Evolutionary conservation across 2,329 filamentous ascomycete genomes (phyloP).

Genomic region (Fusarium citri): DNA sequence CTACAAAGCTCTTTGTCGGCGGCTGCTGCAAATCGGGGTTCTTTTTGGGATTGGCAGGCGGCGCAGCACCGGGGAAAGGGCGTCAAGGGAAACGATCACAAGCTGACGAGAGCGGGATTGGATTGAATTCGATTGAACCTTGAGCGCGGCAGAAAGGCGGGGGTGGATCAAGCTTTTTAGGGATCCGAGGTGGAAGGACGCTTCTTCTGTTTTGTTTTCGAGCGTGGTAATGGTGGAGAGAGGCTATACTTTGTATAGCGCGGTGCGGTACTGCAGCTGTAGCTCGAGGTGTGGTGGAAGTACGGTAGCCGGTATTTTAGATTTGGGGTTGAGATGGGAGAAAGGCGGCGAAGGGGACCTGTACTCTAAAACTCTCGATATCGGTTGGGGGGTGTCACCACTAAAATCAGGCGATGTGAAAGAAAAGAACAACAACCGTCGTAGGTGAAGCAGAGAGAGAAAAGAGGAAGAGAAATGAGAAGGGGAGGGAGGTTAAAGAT

Average conservation of each 20-base stretch:
- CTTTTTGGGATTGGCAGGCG: constrained; percentile 13
- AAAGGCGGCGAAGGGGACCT: constrained; percentile 7
- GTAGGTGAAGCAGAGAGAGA: constrained; percentile 3
- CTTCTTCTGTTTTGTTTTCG: constrained; percentile 4
- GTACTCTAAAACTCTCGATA: constrained; percentile 1
- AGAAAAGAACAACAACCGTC: background rate
- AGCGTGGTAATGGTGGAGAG: constrained; percentile 3
- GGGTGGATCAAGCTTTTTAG: constrained; percentile 26
- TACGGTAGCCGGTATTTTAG: background rate
- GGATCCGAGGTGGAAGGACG: constrained; percentile 20
- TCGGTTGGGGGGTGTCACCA: background rate
- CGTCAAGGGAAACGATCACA: constrained; percentile 18
- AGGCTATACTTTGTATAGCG: constrained; percentile 6
- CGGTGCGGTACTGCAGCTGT: background rate
- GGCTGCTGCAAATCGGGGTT: constrained; percentile 12
- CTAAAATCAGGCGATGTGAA: background rate
- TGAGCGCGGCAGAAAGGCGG: constrained; percentile 27
- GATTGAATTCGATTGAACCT: constrained; percentile 5
- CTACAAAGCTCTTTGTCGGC: constrained; percentile 27
- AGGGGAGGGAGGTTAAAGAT: constrained; percentile 12
- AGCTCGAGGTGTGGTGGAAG: background rate
- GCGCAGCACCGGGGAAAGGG: constrained; percentile 20
- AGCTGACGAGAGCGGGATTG: constrained; percentile 15
- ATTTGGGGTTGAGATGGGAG: constrained; percentile 9
- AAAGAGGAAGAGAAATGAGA: background rate